These are phyloP conservation scores for Rhizophagus clarus DNA, from an alignment of 192 early-diverging fungal species.

Conservation along the genomic window DNA sequence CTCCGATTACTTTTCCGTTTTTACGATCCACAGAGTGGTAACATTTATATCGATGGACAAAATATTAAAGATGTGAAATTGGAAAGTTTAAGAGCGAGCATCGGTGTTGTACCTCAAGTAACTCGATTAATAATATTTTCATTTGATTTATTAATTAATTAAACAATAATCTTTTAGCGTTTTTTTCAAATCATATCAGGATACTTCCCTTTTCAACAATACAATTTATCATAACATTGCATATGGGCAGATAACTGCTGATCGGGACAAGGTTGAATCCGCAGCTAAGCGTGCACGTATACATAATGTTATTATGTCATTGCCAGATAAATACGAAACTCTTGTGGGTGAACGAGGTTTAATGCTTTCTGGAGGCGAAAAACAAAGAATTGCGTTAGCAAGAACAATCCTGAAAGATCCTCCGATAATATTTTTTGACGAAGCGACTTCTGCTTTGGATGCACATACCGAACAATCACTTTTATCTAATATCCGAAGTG, in stretches of 20 bases:
- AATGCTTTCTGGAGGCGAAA: constrained; percentile 85
- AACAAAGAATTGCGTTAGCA: constrained; percentile 90
- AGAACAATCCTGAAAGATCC: constrained; percentile 94
- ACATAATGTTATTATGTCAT: constrained; percentile 72
- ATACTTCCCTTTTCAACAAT: constrained; percentile 93
- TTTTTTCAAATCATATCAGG: constrained; percentile 35
- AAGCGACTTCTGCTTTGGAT: constrained; percentile 90
- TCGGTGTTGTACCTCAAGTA: constrained; percentile 87
- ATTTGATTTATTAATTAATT: not conserved
- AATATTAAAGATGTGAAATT: constrained; percentile 78
- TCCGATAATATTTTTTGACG: constrained; percentile 86
- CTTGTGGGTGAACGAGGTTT: constrained; percentile 90
- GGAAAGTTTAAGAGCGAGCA: constrained; percentile 71
- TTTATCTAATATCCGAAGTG: constrained; percentile 83
- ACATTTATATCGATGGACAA: constrained; percentile 85
- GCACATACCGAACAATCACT: constrained; percentile 84
- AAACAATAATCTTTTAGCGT: not conserved
- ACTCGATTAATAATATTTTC: constrained; percentile 1
- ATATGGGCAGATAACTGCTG: constrained; percentile 79
- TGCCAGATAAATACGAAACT: constrained; percentile 82
- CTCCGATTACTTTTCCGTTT: constrained; percentile 90
- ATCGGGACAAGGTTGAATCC: constrained; percentile 62
- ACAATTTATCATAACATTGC: constrained; percentile 90
- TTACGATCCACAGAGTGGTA: constrained; percentile 84
- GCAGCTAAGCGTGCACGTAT: constrained; percentile 79